phyloP scores from a whole-genome alignment of 805 yeast genomes.

The Candida tammaniensis region DNA sequence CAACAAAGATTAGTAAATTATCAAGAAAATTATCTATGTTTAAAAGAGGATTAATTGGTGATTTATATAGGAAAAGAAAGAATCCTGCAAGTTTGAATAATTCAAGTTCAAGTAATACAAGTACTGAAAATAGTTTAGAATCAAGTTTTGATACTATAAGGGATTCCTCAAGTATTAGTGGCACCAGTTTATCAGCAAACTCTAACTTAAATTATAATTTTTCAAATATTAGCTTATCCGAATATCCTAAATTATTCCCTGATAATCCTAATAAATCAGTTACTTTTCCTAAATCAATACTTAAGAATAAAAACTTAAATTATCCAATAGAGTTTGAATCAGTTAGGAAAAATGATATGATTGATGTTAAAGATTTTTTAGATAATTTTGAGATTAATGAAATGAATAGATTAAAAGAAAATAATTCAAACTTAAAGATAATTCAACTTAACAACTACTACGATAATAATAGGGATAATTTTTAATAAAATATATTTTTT shows the following conservation, averaged over 20 bases:
- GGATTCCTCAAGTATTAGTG: too few relatives aligned
- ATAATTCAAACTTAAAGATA: slow-evolving; percentile 10
- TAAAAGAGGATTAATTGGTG: too few relatives aligned
- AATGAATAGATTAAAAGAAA: slow-evolving; percentile 13
- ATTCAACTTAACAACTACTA: slow-evolving; percentile 19
- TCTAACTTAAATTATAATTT: too few relatives aligned
- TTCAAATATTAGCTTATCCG: too few relatives aligned
- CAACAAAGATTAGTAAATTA: background rate
- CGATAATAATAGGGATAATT: slow-evolving; percentile 3
- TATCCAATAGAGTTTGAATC: slow-evolving; percentile 18
- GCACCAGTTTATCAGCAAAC: too few relatives aligned
- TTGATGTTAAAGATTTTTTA: slow-evolving; percentile 18
- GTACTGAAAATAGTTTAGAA: too few relatives aligned
- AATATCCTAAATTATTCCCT: too few relatives aligned
- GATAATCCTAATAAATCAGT: background rate
- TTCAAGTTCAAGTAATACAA: too few relatives aligned
- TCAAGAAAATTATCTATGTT: slow-evolving; percentile 2
- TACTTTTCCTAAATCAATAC: slow-evolving; percentile 18
- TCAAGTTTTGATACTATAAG: too few relatives aligned
- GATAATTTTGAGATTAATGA: slow-evolving; percentile 16
- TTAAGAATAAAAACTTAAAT: slow-evolving; percentile 26
- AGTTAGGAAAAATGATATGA: slow-evolving; percentile 15
- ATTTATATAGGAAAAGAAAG: too few relatives aligned
- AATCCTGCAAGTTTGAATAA: too few relatives aligned
- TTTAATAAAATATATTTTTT: too few relatives aligned